Evolutionary conservation across 1,139 yeast species (phyloP).

Genomic region (Maudiozyma humilis): DNA sequence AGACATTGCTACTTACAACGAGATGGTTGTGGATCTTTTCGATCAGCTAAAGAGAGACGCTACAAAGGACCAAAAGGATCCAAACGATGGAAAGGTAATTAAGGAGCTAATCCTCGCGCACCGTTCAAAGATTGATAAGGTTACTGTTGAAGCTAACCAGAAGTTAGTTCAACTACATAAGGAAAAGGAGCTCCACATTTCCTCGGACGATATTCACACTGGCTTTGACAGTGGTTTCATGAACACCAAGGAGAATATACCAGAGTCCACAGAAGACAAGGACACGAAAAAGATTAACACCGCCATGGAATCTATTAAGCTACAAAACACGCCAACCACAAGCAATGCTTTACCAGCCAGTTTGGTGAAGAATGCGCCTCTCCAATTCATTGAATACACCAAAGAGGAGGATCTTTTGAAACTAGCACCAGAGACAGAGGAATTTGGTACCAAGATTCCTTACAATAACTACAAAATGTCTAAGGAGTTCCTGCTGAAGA

Average conservation of each 20-base stretch:
- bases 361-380: conserved; percentile 12
- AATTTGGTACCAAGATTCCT: conserved; percentile 50
- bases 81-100: conserved; percentile 38
- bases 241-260: conserved; percentile 41
- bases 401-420: conserved; percentile 39
- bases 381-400: conserved; percentile 25
- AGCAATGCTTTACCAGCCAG: conserved; percentile 1
- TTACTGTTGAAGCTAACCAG: conserved; percentile 49
- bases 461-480: conserved; percentile 39
- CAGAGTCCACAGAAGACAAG: conserved; percentile 20
- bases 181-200: conserved; percentile 67
- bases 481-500: conserved; percentile 45
- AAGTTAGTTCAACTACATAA: conserved; percentile 58
- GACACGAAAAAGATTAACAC: conserved; percentile 17
- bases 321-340: conserved; percentile 5
- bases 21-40: conserved; percentile 85
- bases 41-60: conserved; percentile 59
- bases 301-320: conserved; percentile 14
- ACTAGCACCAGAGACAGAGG: conserved; percentile 53
- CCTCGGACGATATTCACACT: conserved; percentile 87
- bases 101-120: conserved; percentile 46
- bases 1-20: conserved; percentile 74
- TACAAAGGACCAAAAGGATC: conserved; percentile 41
- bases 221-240: conserved; percentile 84
- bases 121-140: conserved; percentile 58